These are phyloP conservation scores for Aspergillus floridensis DNA, from an alignment of 2,329 filamentous ascomycete species.

Conservation along the genomic window DNA sequence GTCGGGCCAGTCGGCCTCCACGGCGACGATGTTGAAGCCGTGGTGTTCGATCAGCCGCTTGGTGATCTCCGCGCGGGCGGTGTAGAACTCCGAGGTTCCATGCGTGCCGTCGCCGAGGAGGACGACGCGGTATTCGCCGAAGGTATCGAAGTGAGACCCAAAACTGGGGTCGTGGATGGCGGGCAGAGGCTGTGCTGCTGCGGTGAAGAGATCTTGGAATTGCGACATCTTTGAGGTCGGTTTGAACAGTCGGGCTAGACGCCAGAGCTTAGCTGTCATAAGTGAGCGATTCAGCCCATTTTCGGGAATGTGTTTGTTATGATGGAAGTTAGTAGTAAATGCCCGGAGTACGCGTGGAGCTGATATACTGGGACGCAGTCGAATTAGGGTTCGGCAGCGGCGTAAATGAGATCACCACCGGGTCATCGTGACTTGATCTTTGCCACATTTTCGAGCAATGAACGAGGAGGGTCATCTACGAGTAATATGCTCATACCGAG, in stretches of 20 bases:
- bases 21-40: conserved; percentile 51
- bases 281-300: not conserved
- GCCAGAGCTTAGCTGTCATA: not conserved
- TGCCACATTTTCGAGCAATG: not conserved
- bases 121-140: conserved; percentile 41
- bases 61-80: conserved; percentile 52
- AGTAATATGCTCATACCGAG: too few relatives aligned
- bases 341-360: not conserved
- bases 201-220: conserved; percentile 35
- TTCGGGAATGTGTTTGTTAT: not conserved
- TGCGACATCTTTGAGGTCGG: conserved; percentile 22
- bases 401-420: conserved; percentile 16
- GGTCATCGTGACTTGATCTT: conserved; percentile 34
- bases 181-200: conserved; percentile 39
- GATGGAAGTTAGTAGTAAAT: not conserved
- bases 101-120: conserved; percentile 51
- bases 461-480: too few relatives aligned
- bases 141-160: conserved; percentile 42
- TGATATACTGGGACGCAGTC: not conserved
- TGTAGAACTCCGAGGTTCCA: conserved; percentile 57
- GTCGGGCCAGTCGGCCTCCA: conserved; percentile 57
- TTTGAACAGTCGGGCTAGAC: not conserved
- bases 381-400: conserved; percentile 4
- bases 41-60: conserved; percentile 50
- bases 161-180: conserved; percentile 37